A percentile compares a stretch with the other conserved stretches of the same genome.
Evolutionary conservation across 257 asterid genomes (phyloP).

Genomic region (Voacanga thouarsii): DNA sequence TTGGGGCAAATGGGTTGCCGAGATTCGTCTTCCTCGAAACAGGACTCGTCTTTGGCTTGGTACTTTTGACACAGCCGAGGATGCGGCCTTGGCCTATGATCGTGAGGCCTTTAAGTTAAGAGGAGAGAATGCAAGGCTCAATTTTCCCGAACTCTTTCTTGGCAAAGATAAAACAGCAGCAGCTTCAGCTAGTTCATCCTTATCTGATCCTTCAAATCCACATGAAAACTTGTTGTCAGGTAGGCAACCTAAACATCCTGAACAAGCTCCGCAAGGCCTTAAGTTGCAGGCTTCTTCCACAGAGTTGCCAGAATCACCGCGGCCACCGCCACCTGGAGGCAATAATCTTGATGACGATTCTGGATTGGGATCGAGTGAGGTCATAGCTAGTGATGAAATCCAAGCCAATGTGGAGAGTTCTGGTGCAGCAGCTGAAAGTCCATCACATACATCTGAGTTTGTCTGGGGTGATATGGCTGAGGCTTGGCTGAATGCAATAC

Average conservation of each 20-base stretch:
- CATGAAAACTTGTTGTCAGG: conserved; percentile 9
- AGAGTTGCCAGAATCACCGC: conserved; percentile 16
- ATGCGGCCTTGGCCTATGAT: conserved; percentile 90
- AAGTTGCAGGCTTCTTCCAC: background rate
- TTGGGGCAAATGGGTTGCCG: conserved; percentile 99
- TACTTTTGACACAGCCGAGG: conserved; percentile 90
- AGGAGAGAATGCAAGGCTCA: conserved; percentile 83
- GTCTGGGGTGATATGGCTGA: conserved; percentile 77
- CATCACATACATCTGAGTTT: conserved; percentile 45
- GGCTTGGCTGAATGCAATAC: conserved; percentile 63
- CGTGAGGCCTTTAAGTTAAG: conserved; percentile 82
- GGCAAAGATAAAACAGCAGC: conserved; percentile 39
- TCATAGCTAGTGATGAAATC: conserved; percentile 25
- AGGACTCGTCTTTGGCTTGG: conserved; percentile 96
- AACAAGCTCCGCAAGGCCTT: conserved; percentile 16
- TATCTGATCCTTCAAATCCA: conserved; percentile 22
- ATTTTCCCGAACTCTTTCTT: conserved; percentile 70
- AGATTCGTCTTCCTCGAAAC: conserved; percentile 85
- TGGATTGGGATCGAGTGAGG: conserved; percentile 30
- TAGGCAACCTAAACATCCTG: background rate
- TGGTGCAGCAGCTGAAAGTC: conserved; percentile 9
- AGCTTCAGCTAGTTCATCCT: conserved; percentile 9
- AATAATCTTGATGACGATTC: conserved; percentile 29
- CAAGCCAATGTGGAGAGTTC: conserved; percentile 28
- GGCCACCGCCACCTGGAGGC: conserved; percentile 6